Conservation (phyloP, 2,329 filamentous ascomycete species). For the Atkinsonella hypoxylon region DNA sequence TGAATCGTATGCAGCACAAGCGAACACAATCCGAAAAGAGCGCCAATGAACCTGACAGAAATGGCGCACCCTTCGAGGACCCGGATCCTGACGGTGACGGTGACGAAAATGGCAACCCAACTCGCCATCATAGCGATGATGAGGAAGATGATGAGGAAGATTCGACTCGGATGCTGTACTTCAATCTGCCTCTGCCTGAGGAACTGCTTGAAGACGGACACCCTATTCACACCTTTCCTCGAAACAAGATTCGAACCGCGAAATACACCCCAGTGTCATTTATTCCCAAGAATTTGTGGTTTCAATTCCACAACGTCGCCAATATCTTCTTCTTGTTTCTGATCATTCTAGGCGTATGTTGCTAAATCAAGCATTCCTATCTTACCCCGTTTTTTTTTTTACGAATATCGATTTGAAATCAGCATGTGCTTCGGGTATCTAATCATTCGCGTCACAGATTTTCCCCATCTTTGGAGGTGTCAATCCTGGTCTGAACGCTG, state of each 20-base stretch:
- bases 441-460: slow-evolving; percentile 45
- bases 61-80: slow-evolving; percentile 15
- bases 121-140: slow-evolving; percentile 22
- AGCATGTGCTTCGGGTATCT: background rate
- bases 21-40: slow-evolving; percentile 58
- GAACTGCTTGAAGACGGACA: slow-evolving; percentile 66
- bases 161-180: slow-evolving; percentile 55
- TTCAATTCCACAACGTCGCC: slow-evolving; percentile 97
- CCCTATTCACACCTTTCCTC: slow-evolving; percentile 56
- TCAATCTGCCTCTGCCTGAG: slow-evolving; percentile 71
- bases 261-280: slow-evolving; percentile 97
- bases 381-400: background rate
- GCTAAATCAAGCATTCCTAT: background rate
- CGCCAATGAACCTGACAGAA: slow-evolving; percentile 28
- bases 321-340: slow-evolving; percentile 98
- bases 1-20: slow-evolving; percentile 61
- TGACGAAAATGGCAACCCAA: slow-evolving; percentile 16
- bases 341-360: slow-evolving; percentile 81
- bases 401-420: background rate
- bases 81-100: slow-evolving; percentile 17
- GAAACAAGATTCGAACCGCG: slow-evolving; percentile 95
- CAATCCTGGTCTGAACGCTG: slow-evolving; percentile 81
- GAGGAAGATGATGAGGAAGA: slow-evolving; percentile 29
- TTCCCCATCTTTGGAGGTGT: slow-evolving; percentile 91
- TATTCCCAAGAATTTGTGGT: slow-evolving; percentile 90